Evolutionary conservation across 345 rosid genomes (phyloP), one percentile per base, ranked within the genome.

Genomic region (Tarenaya hassleriana): DNA sequence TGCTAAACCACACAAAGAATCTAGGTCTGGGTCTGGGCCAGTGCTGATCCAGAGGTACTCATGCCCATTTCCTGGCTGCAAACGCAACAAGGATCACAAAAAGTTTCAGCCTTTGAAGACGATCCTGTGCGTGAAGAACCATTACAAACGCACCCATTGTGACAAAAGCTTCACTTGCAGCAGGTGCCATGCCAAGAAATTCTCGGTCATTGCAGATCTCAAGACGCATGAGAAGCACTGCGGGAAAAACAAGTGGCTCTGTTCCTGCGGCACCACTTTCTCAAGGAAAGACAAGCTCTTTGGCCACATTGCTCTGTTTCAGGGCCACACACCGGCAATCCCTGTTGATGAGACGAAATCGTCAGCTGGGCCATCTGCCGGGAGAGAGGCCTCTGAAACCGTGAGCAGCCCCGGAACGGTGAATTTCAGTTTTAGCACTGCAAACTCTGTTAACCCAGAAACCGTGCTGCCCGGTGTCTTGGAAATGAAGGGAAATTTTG

Each of bases 161-260:
- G 96, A 92, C 72, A 92, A 92, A 61, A 85, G 95, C 76, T 88
- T 79, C 62, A 73, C 69, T 7, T 92, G 96, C 64, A 81, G 95
- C 72, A 60, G 96, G 24, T 92, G 98, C 84, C 78, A 92, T 73
- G 75, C 83, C 55, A 92, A 92, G 84, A 92, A 79, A 54, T 92
- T 92, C 69, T 88, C 96, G 0, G 94, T 92, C 43, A 76, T 85
- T 12, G 98, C 98, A 1, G 96, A 92, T 72, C 88, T 92, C 21
- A 92, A 88, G 67, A 92, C 96, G 11, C 98, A 92, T 27, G 96
- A 92, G 81, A 92, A 92, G 73, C 98, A 92, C 50, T 88, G 98
- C 43, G 98, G 98, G 51, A 83, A 78, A 72, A 88, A 85, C 68
- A 92, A 81, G 73, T 92, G 96, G 96, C 88, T 92, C 24, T 92